A percentile compares a stretch with the other conserved stretches of the same genome.
These are phyloP conservation scores for Suhomyces pyralidae DNA, from an alignment of 805 yeast species.

Conservation along the genomic window DNA sequence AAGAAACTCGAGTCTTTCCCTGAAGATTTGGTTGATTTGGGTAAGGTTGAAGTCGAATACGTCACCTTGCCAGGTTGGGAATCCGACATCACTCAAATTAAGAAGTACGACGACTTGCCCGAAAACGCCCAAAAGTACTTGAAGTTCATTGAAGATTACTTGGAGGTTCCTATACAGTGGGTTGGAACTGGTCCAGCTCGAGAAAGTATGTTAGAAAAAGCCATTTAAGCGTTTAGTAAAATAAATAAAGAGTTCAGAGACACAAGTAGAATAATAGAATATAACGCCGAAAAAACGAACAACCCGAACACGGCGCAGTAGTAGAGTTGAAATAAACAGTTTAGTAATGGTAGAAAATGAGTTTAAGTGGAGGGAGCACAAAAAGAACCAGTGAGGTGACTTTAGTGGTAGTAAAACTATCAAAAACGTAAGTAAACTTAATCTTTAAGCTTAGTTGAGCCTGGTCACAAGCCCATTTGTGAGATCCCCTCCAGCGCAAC, in stretches of 20 bases:
- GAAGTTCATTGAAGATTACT: constrained; percentile 78
- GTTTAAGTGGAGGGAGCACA: too few species aligned
- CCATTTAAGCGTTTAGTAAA: constrained; percentile 7
- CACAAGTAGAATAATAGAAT: too few species aligned
- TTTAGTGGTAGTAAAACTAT: too few species aligned
- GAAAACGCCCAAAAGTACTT: constrained; percentile 82
- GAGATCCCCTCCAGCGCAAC: not conserved
- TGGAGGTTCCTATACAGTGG: constrained; percentile 88
- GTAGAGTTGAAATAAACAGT: too few species aligned
- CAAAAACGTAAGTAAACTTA: too few species aligned
- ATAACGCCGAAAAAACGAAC: too few species aligned
- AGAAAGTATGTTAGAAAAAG: constrained; percentile 79
- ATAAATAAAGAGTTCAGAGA: too few species aligned
- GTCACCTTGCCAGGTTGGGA: constrained; percentile 95
- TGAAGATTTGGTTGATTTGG: constrained; percentile 80
- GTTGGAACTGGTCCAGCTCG: constrained; percentile 99
- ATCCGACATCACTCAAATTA: constrained; percentile 69
- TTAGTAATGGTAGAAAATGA: too few species aligned
- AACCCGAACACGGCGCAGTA: too few species aligned
- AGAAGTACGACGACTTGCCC: constrained; percentile 75
- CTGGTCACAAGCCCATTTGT: not conserved
- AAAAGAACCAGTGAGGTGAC: too few species aligned
- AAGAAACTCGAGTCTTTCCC: constrained; percentile 79
- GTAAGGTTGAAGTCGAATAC: constrained; percentile 88
- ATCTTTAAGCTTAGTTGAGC: too few species aligned